These are phyloP conservation scores for Effrenium voratum DNA, from an alignment of 73 alveolate species.

Conservation along the genomic window DNA sequence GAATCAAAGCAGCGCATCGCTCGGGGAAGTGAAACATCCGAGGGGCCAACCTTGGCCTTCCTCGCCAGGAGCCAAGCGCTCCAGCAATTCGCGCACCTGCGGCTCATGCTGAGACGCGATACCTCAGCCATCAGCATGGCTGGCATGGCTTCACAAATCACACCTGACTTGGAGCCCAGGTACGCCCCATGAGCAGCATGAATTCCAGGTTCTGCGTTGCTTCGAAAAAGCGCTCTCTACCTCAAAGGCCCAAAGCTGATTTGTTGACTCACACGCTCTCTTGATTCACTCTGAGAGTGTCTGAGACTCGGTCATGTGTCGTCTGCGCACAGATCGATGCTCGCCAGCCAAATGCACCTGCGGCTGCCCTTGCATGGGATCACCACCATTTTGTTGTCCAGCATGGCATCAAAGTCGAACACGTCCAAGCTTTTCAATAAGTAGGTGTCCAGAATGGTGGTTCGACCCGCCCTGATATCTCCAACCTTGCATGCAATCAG, in stretches of 20 bases:
- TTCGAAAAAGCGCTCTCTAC: neutral
- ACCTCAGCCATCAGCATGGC: neutral
- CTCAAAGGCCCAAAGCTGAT: neutral
- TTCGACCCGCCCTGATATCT: conserved; percentile 47
- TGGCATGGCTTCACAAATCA: too few species aligned
- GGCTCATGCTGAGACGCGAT: conserved; percentile 38
- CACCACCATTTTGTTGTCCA: neutral
- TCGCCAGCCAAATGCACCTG: conserved; percentile 26
- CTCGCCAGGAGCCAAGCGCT: conserved; percentile 35
- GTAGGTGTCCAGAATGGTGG: conserved; percentile 36
- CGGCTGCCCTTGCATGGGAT: conserved; percentile 34
- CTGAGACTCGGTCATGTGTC: neutral
- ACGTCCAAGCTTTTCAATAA: conserved; percentile 35
- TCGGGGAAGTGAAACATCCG: too few species aligned
- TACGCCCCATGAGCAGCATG: conserved; percentile 19
- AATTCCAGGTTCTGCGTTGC: neutral
- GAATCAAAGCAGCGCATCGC: too few species aligned
- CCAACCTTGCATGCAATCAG: conserved; percentile 43
- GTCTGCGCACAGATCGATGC: neutral
- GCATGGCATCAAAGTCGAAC: conserved; percentile 29
- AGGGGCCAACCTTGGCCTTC: conserved; percentile 12
- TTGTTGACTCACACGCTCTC: neutral
- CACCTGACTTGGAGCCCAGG: too few species aligned
- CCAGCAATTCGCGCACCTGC: conserved; percentile 11
- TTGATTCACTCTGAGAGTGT: too few species aligned